Base-by-base conservation (phyloP, 2,329 filamentous ascomycete species). In the Claviceps citrina region DNA sequence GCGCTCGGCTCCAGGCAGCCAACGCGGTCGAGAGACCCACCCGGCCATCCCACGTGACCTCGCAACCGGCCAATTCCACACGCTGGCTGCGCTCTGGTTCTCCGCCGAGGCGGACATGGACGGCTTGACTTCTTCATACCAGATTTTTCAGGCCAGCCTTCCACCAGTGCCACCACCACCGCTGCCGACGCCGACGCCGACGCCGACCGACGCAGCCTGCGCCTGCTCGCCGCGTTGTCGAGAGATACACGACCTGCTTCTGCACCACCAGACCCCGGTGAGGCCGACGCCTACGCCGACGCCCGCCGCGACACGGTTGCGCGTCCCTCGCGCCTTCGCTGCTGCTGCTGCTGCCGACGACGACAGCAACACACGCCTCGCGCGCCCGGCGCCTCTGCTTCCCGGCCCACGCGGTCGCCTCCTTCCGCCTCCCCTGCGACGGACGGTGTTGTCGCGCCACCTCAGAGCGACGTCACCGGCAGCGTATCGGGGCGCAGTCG, bases 111-210 rank as follows among this genome's bases (percentile, higher is more conserved):
- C 43, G 43, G 43, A 40, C 25, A 31, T 31, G 12, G 34, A 39
- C 18, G 40, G 36, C 15, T 43, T 38, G 26, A 38, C 43, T 51
- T 51, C 44, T 51, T 51, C 48, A 47, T 44, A 49, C 49, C 48
- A 47, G 37, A 51, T 44, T 51, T 51, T 51, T 47, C 48, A 51
- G 49, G 48, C 49, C 47, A 49, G 42, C 47, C 45, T 42, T 43
- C 43, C 41, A 31, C 41, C 44, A 42, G 40, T 33, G 6, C 37
- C 33, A 28, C 24, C 43, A 44, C 25, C 25, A 31, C 10, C 42
- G 18, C 15, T 41, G 41, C 43, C 34, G 40, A 30, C 39, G n/a
- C n/a, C n/a, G n/a, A n/a, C n/a, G n/a, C n/a, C n/a, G n/a, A n/a
- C n/a, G n/a, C n/a, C n/a, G 20, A 24, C 38, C 32, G 33, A 42